Percentiles rank a stretch among this genome's conserved stretches.
Evolutionary conservation across 2,329 filamentous ascomycete species (phyloP).

Genomic region (Westerdykella ornata): DNA sequence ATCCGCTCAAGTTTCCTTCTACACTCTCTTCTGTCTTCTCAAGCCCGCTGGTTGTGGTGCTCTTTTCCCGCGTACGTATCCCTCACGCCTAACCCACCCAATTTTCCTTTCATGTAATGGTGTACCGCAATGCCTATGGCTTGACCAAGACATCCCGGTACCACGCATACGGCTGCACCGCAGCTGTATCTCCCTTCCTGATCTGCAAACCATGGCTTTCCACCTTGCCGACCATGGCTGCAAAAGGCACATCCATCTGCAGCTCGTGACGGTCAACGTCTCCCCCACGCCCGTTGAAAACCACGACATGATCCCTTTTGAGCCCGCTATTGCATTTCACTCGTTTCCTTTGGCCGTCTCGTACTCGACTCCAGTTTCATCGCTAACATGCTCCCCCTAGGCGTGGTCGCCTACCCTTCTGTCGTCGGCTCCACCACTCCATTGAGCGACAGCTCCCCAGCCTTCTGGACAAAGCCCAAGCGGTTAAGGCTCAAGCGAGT

Average conservation of each 20-base stretch:
- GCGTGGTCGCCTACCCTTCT: conserved; percentile 33
- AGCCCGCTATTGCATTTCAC: conserved; percentile 17
- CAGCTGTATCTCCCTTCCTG: conserved; percentile 28
- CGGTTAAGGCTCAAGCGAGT: conserved; percentile 24
- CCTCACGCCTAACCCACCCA: conserved; percentile 2
- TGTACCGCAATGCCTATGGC: too few relatives aligned
- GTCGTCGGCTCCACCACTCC: conserved; percentile 32
- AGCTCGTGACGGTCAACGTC: conserved; percentile 17
- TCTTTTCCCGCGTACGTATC: too few relatives aligned
- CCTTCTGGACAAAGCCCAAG: conserved; percentile 32
- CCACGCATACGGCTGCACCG: conserved; percentile 29
- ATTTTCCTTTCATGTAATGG: conserved; percentile 8
- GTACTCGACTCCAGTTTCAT: conserved; percentile 12
- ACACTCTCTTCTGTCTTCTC: neutral
- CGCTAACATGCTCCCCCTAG: conserved; percentile 39
- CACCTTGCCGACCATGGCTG: conserved; percentile 26
- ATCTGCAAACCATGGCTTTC: conserved; percentile 25
- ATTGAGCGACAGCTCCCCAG: conserved; percentile 20
- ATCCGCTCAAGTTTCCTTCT: too few relatives aligned
- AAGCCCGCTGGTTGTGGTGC: too few relatives aligned
- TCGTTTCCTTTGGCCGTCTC: conserved; percentile 11
- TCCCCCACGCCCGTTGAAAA: conserved; percentile 27
- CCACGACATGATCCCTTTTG: conserved; percentile 22
- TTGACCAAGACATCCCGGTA: conserved; percentile 24
- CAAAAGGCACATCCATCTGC: conserved; percentile 23